These are phyloP conservation scores for Cyclotella choctawhatcheeana DNA, from an alignment of 108 stramenopile species.

Conservation along the genomic window DNA sequence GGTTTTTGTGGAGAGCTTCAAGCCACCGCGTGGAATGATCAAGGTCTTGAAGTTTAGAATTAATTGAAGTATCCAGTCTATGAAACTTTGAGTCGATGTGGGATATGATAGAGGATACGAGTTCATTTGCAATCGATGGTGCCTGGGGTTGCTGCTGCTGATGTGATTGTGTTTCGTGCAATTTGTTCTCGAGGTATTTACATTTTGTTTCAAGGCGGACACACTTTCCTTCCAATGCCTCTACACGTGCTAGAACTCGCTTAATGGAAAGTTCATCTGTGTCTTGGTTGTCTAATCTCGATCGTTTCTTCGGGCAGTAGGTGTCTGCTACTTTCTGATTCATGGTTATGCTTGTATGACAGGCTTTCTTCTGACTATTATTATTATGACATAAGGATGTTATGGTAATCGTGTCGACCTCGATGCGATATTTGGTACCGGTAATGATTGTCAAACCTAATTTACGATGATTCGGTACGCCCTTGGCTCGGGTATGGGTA, in stretches of 20 bases:
- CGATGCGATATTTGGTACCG: too few species aligned
- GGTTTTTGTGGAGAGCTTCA: conserved; percentile 3
- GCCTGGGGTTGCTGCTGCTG: conserved; percentile 1
- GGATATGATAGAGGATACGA: background rate
- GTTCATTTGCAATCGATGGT: background rate
- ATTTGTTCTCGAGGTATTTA: background rate
- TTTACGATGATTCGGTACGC: too few species aligned
- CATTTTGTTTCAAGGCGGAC: background rate
- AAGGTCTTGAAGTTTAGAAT: background rate
- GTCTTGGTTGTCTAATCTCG: too few species aligned
- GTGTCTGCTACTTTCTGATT: too few species aligned
- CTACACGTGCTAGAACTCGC: conserved; percentile 2
- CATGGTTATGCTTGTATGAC: too few species aligned
- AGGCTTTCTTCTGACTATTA: too few species aligned
- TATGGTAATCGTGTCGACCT: too few species aligned
- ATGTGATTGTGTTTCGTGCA: background rate
- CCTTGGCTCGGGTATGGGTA: too few species aligned
- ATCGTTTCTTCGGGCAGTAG: background rate
- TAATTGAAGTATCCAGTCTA: background rate
- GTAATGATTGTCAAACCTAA: too few species aligned
- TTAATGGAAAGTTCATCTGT: background rate
- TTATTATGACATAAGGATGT: too few species aligned
- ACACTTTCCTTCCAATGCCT: conserved; percentile 1
- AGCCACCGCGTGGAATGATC: conserved; percentile 1
- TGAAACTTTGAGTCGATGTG: conserved; percentile 2